A percentile compares a stretch with the other conserved stretches of the same genome.
These are phyloP conservation scores for Diatrype stigma DNA, from an alignment of 2,329 filamentous ascomycete genomes.

Conservation along the genomic window DNA sequence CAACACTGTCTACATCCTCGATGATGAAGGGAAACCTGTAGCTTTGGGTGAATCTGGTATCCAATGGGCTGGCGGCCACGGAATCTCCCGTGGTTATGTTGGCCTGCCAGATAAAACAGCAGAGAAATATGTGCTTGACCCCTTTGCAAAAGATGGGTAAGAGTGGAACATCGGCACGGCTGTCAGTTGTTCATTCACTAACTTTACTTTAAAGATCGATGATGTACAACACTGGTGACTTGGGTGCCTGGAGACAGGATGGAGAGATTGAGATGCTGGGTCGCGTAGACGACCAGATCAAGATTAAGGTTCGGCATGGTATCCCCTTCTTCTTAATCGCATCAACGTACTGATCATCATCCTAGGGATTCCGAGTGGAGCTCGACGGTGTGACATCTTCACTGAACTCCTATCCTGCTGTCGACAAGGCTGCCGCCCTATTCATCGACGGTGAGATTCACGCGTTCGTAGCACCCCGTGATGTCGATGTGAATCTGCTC, in stretches of 20 bases:
- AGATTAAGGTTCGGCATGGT: slow-evolving; percentile 44
- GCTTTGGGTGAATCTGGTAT: slow-evolving; percentile 43
- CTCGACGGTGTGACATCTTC: slow-evolving; percentile 53
- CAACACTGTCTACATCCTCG: slow-evolving; percentile 51
- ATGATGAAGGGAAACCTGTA: slow-evolving; percentile 41
- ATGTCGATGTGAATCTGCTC: slow-evolving; percentile 33
- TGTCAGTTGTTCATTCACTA: neutral
- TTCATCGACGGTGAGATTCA: slow-evolving; percentile 44
- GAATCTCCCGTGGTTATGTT: slow-evolving; percentile 53
- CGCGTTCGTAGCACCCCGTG: slow-evolving; percentile 39
- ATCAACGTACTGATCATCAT: neutral
- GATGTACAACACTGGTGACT: slow-evolving; percentile 60
- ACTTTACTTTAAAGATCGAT: slow-evolving; percentile 27
- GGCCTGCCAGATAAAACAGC: slow-evolving; percentile 48
- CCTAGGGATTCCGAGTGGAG: slow-evolving; percentile 54
- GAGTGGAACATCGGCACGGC: slow-evolving; percentile 8
- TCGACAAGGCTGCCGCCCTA: slow-evolving; percentile 44
- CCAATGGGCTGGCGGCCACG: slow-evolving; percentile 55
- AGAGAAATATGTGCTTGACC: slow-evolving; percentile 45
- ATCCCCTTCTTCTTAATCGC: neutral
- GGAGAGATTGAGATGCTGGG: slow-evolving; percentile 53
- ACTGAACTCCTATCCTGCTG: slow-evolving; percentile 40
- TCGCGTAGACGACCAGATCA: slow-evolving; percentile 58
- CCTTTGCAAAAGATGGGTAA: slow-evolving; percentile 48
- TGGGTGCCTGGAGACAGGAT: slow-evolving; percentile 50